These are phyloP conservation scores for Haemoproteus tartakovskyi DNA, from an alignment of 169 alveolate species.

Conservation along the genomic window DNA sequence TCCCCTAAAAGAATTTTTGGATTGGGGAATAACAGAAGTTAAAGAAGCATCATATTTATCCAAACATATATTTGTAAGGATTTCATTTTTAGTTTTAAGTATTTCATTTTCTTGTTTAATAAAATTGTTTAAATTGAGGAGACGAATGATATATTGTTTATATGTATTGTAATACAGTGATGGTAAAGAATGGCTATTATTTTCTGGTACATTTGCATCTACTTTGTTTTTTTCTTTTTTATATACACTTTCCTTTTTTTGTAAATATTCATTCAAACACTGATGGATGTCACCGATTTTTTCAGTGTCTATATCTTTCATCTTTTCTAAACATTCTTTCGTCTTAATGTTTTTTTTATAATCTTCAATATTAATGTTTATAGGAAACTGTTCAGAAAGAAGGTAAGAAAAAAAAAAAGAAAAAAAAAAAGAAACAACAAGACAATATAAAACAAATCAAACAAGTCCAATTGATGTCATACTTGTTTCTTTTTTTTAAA, in stretches of 20 bases:
- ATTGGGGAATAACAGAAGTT: no score
- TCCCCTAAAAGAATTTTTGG: no score
- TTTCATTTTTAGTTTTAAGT: constrained; percentile 44
- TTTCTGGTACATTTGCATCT: constrained; percentile 11
- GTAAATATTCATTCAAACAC: constrained; percentile 11
- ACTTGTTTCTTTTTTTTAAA: no score
- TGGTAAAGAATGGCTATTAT: no score
- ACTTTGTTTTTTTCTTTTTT: neutral
- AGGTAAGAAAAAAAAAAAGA: no score
- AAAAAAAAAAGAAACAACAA: no score
- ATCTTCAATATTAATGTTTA: no score
- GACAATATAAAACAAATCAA: no score
- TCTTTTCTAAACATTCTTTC: neutral
- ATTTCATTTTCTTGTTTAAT: constrained; percentile 37
- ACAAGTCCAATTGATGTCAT: no score
- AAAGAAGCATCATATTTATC: neutral
- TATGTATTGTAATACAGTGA: constrained; percentile 27
- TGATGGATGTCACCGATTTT: constrained; percentile 40
- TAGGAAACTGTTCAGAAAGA: no score
- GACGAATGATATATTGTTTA: constrained; percentile 24
- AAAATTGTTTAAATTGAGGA: constrained; percentile 26
- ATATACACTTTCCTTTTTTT: neutral
- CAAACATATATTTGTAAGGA: neutral
- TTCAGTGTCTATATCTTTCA: constrained; percentile 30
- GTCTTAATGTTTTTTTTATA: neutral